Evolutionary conservation across 805 yeast species (phyloP).

Genomic region (Candida coleopterorum): DNA sequence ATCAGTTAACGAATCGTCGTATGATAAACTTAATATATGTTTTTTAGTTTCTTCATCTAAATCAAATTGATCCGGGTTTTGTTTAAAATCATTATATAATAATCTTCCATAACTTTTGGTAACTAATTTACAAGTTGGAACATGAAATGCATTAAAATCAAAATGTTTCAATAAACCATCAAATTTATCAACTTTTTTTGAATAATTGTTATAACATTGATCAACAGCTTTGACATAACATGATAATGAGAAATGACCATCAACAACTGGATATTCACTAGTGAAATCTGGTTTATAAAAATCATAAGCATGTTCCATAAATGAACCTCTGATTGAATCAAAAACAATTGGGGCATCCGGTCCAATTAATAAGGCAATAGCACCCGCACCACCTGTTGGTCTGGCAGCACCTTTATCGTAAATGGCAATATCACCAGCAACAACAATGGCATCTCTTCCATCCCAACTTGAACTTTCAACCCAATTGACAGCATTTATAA

Average conservation of each 20-base stretch:
- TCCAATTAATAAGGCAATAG: constrained; percentile 90
- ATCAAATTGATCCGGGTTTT: constrained; percentile 58
- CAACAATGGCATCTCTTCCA: constrained; percentile 96
- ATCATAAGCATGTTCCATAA: constrained; percentile 96
- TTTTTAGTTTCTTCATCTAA: constrained; percentile 48
- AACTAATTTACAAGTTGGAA: constrained; percentile 95
- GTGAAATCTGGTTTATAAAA: constrained; percentile 97
- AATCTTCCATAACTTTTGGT: constrained; percentile 89
- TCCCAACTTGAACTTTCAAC: constrained; percentile 95
- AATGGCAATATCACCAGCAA: constrained; percentile 96
- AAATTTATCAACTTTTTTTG: constrained; percentile 44
- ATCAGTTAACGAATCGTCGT: constrained; percentile 76
- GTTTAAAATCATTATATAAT: constrained; percentile 79
- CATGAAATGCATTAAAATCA: constrained; percentile 95
- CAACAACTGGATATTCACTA: constrained; percentile 94
- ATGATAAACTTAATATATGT: constrained; percentile 50
- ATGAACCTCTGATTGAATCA: constrained; percentile 84
- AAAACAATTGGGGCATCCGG: constrained; percentile 97
- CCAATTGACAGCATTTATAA: constrained; percentile 94
- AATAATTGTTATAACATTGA: constrained; percentile 75
- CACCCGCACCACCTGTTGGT: constrained; percentile 99
- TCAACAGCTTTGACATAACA: constrained; percentile 95
- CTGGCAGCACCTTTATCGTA: constrained; percentile 97
- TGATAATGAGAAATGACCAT: constrained; percentile 90
- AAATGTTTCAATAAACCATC: constrained; percentile 68